A percentile compares a stretch with the other conserved stretches of the same genome.
Conservation (phyloP, 106 monocot genomes). For the Apostasia ramifera region DNA sequence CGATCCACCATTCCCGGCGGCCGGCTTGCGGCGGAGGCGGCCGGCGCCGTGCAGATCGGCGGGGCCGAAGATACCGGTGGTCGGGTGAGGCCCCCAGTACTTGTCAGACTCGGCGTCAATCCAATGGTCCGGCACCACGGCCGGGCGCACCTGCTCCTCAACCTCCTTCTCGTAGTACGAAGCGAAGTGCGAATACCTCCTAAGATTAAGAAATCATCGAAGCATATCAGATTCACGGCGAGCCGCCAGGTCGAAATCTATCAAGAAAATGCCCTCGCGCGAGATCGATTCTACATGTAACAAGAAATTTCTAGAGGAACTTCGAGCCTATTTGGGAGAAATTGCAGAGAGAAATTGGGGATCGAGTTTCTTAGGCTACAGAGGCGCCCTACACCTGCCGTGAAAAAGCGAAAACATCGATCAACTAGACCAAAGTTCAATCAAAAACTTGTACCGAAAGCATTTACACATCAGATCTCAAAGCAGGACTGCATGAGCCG, state of each 20-base stretch:
- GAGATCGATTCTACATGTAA: background rate
- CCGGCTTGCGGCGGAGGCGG: background rate
- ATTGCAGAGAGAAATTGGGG: too few species aligned
- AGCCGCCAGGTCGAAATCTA: background rate
- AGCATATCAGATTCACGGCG: background rate
- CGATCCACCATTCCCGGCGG: background rate
- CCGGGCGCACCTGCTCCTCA: constrained; percentile 33
- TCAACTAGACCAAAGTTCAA: too few species aligned
- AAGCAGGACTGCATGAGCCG: too few species aligned
- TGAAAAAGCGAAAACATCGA: too few species aligned
- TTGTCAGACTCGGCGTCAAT: constrained; percentile 25
- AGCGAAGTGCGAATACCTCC: constrained; percentile 16
- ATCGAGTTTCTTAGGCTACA: too few species aligned
- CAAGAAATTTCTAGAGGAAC: too few species aligned
- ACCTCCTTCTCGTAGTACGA: constrained; percentile 48
- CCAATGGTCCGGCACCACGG: constrained; percentile 38
- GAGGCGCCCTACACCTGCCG: too few species aligned
- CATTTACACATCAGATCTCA: background rate
- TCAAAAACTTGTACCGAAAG: background rate
- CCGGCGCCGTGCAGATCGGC: constrained; percentile 4
- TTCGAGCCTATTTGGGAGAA: too few species aligned
- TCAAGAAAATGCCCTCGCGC: background rate
- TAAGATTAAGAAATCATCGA: background rate
- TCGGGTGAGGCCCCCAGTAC: constrained; percentile 55
- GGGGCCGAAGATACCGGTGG: constrained; percentile 56